Evolutionary conservation across 2,329 filamentous ascomycete genomes (phyloP), one percentile per base, ranked within the genome.

Genomic region (Aquanectria penicillioides): DNA sequence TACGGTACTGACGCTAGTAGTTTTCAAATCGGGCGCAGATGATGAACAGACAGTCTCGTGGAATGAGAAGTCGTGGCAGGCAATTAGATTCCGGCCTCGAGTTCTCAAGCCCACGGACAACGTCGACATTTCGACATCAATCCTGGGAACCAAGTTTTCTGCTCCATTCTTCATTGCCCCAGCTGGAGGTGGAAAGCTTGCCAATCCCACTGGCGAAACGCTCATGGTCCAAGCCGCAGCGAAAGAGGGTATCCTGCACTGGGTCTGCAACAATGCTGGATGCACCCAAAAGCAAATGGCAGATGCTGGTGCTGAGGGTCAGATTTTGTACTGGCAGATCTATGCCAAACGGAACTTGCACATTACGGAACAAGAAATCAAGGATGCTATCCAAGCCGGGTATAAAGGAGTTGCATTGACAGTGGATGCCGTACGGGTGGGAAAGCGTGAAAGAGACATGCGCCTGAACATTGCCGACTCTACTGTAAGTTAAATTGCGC

Each of bases 311-410:
- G 23, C 10, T 2, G 17, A 23, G 13, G 28, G 31, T 5, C 57
- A 60, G n/a, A 36, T 29, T 3, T 26, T 60, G 3, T 60, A 38
- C 46, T 60, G 57, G 57, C 57, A 60, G 31, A 55, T 60, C 2
- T 60, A 60, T 44, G 50, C 57, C 3, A 51, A 43, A 44, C 20
- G 12, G 25, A 44, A 55, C 38, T 33, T 60, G 44, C 15, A 25
- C 4, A 20, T 20, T 5, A 38, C 57, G 6, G 36, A 55, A 18
- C 25, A 12, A 8, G 50, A 60, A 37, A 37, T 60, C 17, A 20
- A 25, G 9, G 9, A 50, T n/a, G 57, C 57, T n/a, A 33, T 60
- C 23, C 31, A 13, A 11, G 12, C 22, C 4, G 57, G 57, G 10
- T 60, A 55, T 28, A 60, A 46, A 17, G 57, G 50, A 2, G 50